phyloP scores from a whole-genome alignment of 805 yeast species.

The Cyberlindnera euphorbiae region DNA sequence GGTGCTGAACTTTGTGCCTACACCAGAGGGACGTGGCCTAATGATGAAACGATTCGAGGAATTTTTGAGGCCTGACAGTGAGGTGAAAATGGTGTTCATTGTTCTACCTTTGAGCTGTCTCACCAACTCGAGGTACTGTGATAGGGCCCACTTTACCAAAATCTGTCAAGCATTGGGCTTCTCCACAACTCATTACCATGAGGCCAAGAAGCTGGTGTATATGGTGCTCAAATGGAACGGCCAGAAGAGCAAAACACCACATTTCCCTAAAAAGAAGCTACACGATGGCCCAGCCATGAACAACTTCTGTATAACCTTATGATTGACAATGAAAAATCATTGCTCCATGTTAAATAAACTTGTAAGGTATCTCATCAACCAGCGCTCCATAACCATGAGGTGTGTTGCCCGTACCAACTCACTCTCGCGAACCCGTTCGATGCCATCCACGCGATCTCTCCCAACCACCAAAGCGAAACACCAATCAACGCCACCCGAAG shows the following conservation, averaged over 20 bases:
- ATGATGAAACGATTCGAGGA: constrained; percentile 61
- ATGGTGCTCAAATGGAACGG: constrained; percentile 56
- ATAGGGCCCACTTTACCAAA: constrained; percentile 34
- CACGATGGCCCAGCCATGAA: constrained; percentile 57
- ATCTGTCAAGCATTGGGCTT: constrained; percentile 66
- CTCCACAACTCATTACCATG: constrained; percentile 38
- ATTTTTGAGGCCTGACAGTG: constrained; percentile 40
- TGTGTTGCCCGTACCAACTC: too few species aligned
- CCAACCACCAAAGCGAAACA: too few species aligned
- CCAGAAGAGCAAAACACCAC: not conserved
- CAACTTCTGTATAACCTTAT: constrained; percentile 58
- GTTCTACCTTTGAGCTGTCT: constrained; percentile 90
- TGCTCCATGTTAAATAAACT: too few species aligned
- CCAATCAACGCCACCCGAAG: too few species aligned
- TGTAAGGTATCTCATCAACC: too few species aligned
- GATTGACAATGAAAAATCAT: too few species aligned
- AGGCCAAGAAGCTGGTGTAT: constrained; percentile 70
- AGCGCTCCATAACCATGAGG: too few species aligned
- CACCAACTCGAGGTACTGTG: constrained; percentile 74
- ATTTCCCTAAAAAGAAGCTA: constrained; percentile 41
- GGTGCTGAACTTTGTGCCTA: constrained; percentile 85
- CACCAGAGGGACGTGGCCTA: constrained; percentile 62
- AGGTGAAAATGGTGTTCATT: constrained; percentile 48
- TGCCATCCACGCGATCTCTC: too few species aligned
- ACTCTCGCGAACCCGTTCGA: too few species aligned